Evolutionary conservation across 257 asterid genomes (phyloP), one percentile per base, ranked within the genome.

Genomic region (Avicennia marina): DNA sequence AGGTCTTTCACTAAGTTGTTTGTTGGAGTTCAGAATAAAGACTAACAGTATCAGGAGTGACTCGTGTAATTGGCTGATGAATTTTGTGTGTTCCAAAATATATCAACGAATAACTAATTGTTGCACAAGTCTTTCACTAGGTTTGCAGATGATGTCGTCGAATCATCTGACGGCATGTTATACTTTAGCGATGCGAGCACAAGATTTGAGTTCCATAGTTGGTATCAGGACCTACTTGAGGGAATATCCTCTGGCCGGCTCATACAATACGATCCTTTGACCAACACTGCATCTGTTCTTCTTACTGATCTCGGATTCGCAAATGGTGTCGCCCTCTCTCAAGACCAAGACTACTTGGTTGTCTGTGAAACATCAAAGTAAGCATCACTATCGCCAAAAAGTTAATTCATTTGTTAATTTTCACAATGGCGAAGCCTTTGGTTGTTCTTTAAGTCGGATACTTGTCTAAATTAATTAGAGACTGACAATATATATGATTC

Each of bases 331-430:
- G 86, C 89, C 7, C 54, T 88, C 19, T 81, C 90, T 7, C 46
- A 73, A 0, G 26, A 72, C 29, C 71, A 83, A 73, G 79, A 81
- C 64, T 86, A 45, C 72, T 42, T 89, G 67, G 56, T 86, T 40
- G 70, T 86, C 41, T 89, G 95, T 34, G 94, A 86, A 68, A 6
- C 94, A 1, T 78, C 85, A 91, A 79, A 74, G 94, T 89, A 72
- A 66, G 82, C 19, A 10, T 2, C 16, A 20, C 0, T 48, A n/a
- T 12, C 2, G 5, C 3, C 13, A 22, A 2, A 5, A 19, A 11
- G 8, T n/a, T n/a, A n/a, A n/a, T n/a, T n/a, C n/a, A n/a, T n/a
- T n/a, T n/a, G n/a, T n/a, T n/a, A n/a, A n/a, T n/a, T n/a, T n/a
- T n/a, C n/a, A n/a, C n/a, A n/a, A n/a, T n/a, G n/a, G n/a, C n/a